Evolutionary conservation across 768 basidiomycete genomes (phyloP), one percentile per base, ranked within the genome.

Genomic region (Terana coerulea): DNA sequence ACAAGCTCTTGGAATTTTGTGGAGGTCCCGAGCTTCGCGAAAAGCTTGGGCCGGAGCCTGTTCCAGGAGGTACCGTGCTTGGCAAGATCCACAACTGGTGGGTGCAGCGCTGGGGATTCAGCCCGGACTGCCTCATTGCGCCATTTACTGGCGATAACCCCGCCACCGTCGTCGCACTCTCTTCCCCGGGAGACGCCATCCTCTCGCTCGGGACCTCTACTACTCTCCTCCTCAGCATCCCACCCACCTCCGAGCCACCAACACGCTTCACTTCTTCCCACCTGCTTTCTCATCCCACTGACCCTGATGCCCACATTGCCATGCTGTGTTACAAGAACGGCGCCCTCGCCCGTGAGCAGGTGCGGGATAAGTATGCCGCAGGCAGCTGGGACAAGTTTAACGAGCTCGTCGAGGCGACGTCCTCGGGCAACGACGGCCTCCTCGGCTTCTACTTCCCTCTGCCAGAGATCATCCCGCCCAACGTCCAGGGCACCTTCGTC

Each of bases 281-380:
- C 67, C 75, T 86, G 17, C 79, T 88, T 51, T 76, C 86, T 1
- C 83, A 87, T 63, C 89, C 86, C 2, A 84, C 83, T 0, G 72
- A 74, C 17, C 62, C 69, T 3, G 71, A 76, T 31, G 81, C 78
- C 1, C 83, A 88, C 61, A 91, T 94, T 62, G 87, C 84, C 28
- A 95, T 95, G 91, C 78, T 95, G 9, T 93, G 91, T 66, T 92
- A 92, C 72, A 94, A 92, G 68, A 89, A 93, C 59, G 90, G 90
- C 19, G 86, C 88, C 0, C 76, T 93, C 8, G 85, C 88, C 1
- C 80, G 92, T 37, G 86, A 92, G 62, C 77, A 84, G 56, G 75
- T 94, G 15, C 81, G 87, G 9, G 79, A 93, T 61, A 71, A 67
- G 40, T 81, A 84, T 61, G 81, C 81, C 41, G 67, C 73, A 39